Evolutionary conservation across 768 basidiomycete genomes (phyloP), one percentile per base, ranked within the genome.

Genomic region (Lactarius hatsudake): DNA sequence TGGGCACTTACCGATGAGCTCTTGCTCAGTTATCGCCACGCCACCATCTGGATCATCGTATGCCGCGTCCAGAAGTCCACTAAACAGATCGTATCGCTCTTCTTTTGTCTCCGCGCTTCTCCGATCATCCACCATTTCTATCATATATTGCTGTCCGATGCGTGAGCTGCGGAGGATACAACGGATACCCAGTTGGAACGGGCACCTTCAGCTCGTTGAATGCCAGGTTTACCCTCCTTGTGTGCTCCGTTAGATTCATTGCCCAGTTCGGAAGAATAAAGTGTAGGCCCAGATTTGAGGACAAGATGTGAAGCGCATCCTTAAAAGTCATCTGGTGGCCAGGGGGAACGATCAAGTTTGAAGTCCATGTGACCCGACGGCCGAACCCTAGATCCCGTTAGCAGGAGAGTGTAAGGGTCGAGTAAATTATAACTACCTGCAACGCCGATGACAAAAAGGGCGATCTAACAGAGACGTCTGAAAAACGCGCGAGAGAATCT

Each of bases 361-460:
- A 82, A 40, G 75, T 75, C 84, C 83, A 86, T 5, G 81, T 79
- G 53, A 85, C 79, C 54, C 73, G 74, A 40, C 80, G 79, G 2
- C 86, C 86, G 70, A 87, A 87, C 6, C 84, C 69, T 70, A 53
- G 55, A 36, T 34, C 8, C 26, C 51, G 12, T 26, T 8, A 26
- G 34, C n/a, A 61, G 48, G 34, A 68, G 43, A 48, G 26, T 34
- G 18, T 2, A 10, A 64, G 8, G 13, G 45, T 23, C 18, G 28
- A 36, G 9, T 3, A 8, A 20, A 32, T n/a, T 20, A 42, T 57
- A 9, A 42, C 6, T 40, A 69, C 68, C 85, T 67, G 86, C 86
- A 3, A 79, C 79, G 34, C 84, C 79, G 63, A 87, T 84, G 38
- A 86, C 81, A 61, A 84, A 82, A 2, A 87, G 79, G 0, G 86